Conservation (phyloP, 805 yeast species). For the Torulaspora maleeae region DNA sequence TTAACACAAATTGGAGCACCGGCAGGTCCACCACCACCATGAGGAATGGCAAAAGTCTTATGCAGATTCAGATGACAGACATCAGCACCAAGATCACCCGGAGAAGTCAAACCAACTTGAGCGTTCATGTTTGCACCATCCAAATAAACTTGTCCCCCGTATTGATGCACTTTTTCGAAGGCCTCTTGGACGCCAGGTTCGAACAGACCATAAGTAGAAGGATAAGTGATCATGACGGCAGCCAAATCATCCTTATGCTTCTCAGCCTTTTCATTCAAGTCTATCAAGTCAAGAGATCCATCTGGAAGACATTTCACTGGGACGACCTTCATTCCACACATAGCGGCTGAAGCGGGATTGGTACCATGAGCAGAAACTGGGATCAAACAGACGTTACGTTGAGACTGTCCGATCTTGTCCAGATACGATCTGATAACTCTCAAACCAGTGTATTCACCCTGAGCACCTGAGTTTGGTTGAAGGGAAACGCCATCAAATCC, state of each 20-base stretch:
- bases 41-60: slow-evolving; percentile 96
- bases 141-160: slow-evolving; percentile 94
- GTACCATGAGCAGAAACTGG: slow-evolving; percentile 99
- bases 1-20: slow-evolving; percentile 97
- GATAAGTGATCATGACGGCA: slow-evolving; percentile 94
- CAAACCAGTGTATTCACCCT: slow-evolving; percentile 95
- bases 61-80: slow-evolving; percentile 96
- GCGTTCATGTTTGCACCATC: slow-evolving; percentile 99
- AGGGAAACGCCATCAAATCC: slow-evolving; percentile 87
- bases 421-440: slow-evolving; percentile 78
- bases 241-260: slow-evolving; percentile 70
- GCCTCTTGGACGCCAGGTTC: slow-evolving; percentile 88
- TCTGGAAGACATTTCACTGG: slow-evolving; percentile 80
- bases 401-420: slow-evolving; percentile 60
- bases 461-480: slow-evolving; percentile 98
- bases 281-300: slow-evolving; percentile 82
- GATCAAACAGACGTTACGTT: slow-evolving; percentile 83
- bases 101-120: slow-evolving; percentile 94
- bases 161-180: slow-evolving; percentile 72
- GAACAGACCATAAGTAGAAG: slow-evolving; percentile 93
- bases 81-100: slow-evolving; percentile 97
- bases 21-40: slow-evolving; percentile 99
- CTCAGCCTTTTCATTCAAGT: slow-evolving; percentile 66
- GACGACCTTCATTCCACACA: slow-evolving; percentile 92
- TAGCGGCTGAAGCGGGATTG: slow-evolving; percentile 97